These are phyloP conservation scores for Rubroshorea leprosula DNA, from an alignment of 345 rosid species.

Conservation along the genomic window DNA sequence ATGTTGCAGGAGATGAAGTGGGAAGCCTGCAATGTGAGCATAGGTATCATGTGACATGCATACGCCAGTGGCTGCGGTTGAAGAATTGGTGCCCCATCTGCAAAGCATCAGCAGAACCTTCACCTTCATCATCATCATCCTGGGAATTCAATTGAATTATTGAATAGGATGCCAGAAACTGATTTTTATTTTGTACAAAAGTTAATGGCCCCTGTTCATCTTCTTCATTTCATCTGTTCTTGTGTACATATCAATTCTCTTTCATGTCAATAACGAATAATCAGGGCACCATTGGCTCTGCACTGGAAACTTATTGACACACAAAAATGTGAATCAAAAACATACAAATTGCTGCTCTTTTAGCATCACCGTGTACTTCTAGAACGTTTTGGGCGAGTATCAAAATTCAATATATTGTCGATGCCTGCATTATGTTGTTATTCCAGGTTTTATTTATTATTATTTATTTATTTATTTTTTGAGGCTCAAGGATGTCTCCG, in stretches of 20 bases:
- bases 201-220: conserved; percentile 9
- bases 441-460: no score
- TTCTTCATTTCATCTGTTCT: conserved; percentile 1
- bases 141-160: conserved; percentile 4
- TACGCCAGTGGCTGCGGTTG: conserved; percentile 76
- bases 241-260: conserved; percentile 26
- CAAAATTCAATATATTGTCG: no score
- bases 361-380: no score
- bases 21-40: conserved; percentile 83
- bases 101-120: conserved; percentile 55
- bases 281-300: background rate
- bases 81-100: conserved; percentile 98
- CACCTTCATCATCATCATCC: conserved; percentile 14
- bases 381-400: no score
- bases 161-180: conserved; percentile 17
- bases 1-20: conserved; percentile 59
- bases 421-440: no score
- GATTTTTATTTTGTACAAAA: conserved; percentile 30
- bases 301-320: background rate
- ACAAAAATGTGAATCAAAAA: no score
- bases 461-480: no score
- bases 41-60: conserved; percentile 54
- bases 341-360: no score
- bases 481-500: no score
- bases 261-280: background rate